Evolutionary conservation across 352 stramenopile genomes (phyloP).

Genomic region (Phytopythium boreale): DNA sequence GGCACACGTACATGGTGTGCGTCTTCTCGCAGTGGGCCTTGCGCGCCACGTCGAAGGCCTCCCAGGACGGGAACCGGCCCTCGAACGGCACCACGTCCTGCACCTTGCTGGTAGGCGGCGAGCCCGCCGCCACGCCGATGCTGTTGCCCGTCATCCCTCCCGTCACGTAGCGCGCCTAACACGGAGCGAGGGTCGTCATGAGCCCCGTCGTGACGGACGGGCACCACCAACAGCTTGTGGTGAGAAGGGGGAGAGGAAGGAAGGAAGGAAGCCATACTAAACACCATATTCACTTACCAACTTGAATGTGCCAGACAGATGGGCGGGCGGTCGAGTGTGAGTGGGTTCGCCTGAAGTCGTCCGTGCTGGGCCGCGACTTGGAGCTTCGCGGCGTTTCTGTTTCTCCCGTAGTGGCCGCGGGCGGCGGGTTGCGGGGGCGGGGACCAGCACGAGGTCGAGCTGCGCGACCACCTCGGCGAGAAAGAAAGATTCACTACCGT

Average conservation of each 20-base stretch:
- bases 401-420: neutral
- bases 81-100: slow-evolving; percentile 70
- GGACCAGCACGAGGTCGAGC: slow-evolving; percentile 4
- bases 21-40: slow-evolving; percentile 73
- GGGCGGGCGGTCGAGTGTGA: too few species aligned
- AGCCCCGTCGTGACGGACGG: too few species aligned
- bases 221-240: too few species aligned
- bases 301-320: too few species aligned
- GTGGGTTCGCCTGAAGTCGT: too few species aligned
- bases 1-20: slow-evolving; percentile 78
- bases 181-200: too few species aligned
- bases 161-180: too few species aligned
- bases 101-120: slow-evolving; percentile 14
- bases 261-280: too few species aligned
- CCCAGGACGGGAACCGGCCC: slow-evolving; percentile 71
- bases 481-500: neutral
- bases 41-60: slow-evolving; percentile 64
- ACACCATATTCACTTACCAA: too few species aligned
- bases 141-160: neutral
- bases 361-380: slow-evolving; percentile 26
- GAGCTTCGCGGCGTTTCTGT: slow-evolving; percentile 4
- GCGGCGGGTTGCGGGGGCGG: neutral
- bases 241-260: too few species aligned
- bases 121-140: neutral
- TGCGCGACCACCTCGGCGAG: slow-evolving; percentile 1